phyloP scores from a whole-genome alignment of 1,139 yeast genomes.

The Hyphopichia fennica region DNA sequence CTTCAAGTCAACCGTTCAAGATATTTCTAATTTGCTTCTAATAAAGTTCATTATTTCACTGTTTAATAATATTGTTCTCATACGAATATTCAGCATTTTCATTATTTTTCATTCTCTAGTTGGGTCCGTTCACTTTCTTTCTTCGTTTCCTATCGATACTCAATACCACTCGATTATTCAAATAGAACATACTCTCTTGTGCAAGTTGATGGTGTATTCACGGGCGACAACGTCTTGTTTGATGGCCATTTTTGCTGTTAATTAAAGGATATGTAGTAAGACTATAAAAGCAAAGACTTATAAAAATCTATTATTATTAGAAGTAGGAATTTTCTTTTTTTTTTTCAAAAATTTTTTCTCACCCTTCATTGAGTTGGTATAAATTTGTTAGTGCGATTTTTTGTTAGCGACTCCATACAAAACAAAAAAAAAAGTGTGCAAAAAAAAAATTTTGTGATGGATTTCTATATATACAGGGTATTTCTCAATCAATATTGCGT shows the following conservation, averaged over 20 bases:
- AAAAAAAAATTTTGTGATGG: no score
- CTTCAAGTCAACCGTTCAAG: no score
- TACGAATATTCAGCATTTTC: no score
- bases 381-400: background rate
- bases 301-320: background rate
- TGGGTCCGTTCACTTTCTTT: background rate
- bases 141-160: background rate
- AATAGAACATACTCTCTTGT: constrained; percentile 88
- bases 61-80: no score
- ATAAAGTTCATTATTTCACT: no score
- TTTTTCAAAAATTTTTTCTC: background rate
- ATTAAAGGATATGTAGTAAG: constrained; percentile 4
- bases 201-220: constrained; percentile 99
- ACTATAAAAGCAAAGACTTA: constrained; percentile 4
- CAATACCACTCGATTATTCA: background rate
- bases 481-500: background rate
- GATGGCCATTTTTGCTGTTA: constrained; percentile 71
- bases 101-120: no score
- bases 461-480: no score
- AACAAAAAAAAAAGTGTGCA: background rate
- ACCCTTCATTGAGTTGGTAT: background rate
- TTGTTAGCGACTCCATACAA: background rate
- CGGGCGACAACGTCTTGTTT: constrained; percentile 98
- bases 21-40: no score
- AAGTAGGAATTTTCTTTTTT: background rate